Conservation (phyloP, 75 land plant genomes). For the Azolla pinnata region DNA sequence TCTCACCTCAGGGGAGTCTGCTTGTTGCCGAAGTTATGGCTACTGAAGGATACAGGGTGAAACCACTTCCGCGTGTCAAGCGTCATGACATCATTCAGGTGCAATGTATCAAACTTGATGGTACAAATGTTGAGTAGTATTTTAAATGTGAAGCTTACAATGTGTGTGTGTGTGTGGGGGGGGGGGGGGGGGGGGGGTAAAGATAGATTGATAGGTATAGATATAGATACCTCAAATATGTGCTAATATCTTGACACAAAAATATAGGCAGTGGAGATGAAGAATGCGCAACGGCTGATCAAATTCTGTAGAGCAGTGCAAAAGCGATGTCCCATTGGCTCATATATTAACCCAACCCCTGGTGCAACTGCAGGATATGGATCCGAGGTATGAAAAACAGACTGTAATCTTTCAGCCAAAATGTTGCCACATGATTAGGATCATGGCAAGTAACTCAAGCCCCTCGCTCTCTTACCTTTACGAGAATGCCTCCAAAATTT, state of each 20-base stretch:
- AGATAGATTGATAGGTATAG: too few species aligned
- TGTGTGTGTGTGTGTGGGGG: too few species aligned
- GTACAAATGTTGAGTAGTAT: too few species aligned
- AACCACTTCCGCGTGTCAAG: conserved; percentile 51
- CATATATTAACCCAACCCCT: conserved; percentile 71
- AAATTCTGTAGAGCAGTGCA: conserved; percentile 90
- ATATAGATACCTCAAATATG: background rate
- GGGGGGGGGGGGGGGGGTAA: too few species aligned
- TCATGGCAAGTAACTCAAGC: too few species aligned
- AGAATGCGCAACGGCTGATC: conserved; percentile 56
- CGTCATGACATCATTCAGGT: conserved; percentile 93
- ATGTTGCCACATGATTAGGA: conserved; percentile 2
- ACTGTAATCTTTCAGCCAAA: background rate
- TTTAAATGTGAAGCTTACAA: too few species aligned
- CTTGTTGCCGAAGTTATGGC: conserved; percentile 91
- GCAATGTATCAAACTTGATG: too few species aligned
- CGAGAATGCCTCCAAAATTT: too few species aligned
- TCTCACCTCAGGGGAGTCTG: conserved; percentile 45
- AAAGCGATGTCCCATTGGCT: conserved; percentile 74
- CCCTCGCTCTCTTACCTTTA: too few species aligned
- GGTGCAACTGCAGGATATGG: conserved; percentile 91
- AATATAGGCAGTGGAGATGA: conserved; percentile 78
- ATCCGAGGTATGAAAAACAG: conserved; percentile 50
- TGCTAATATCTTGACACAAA: background rate
- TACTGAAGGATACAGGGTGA: conserved; percentile 61